Conservation (phyloP, 2,329 filamentous ascomycete genomes). For the Xylaria sp. region DNA sequence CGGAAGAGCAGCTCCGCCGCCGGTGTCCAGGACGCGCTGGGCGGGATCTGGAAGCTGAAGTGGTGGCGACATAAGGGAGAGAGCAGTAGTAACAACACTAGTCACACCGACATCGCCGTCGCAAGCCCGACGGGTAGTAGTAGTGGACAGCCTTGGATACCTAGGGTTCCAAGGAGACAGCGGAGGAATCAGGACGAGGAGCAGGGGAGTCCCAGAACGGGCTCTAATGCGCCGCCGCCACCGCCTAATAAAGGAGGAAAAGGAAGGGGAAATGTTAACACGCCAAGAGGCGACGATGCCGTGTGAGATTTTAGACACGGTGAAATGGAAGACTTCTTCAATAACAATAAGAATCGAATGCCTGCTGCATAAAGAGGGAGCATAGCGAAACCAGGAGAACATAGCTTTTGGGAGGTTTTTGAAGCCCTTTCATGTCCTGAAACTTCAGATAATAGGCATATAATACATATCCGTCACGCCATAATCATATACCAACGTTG, state of each 20-base stretch:
- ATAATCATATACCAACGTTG: background rate
- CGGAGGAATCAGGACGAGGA: constrained; percentile 30
- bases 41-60: constrained; percentile 64
- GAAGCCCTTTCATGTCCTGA: constrained; percentile 4
- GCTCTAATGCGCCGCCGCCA: constrained; percentile 17
- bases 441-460: background rate
- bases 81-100: constrained; percentile 24
- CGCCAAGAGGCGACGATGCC: constrained; percentile 45
- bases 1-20: constrained; percentile 52
- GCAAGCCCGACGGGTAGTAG: constrained; percentile 40
- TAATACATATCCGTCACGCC: background rate
- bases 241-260: constrained; percentile 19
- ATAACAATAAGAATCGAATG: constrained; percentile 1
- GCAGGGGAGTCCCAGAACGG: constrained; percentile 27
- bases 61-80: constrained; percentile 60
- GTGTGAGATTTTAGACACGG: constrained; percentile 39
- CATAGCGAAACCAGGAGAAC: constrained; percentile 17
- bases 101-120: constrained; percentile 39
- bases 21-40: constrained; percentile 61
- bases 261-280: background rate
- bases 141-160: constrained; percentile 39
- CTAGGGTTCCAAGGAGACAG: constrained; percentile 19
- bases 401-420: background rate
- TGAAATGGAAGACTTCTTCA: constrained; percentile 3
- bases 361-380: constrained; percentile 1